These are phyloP conservation scores for Monilinia aucupariae DNA, from an alignment of 2,329 filamentous ascomycete species.

Conservation along the genomic window DNA sequence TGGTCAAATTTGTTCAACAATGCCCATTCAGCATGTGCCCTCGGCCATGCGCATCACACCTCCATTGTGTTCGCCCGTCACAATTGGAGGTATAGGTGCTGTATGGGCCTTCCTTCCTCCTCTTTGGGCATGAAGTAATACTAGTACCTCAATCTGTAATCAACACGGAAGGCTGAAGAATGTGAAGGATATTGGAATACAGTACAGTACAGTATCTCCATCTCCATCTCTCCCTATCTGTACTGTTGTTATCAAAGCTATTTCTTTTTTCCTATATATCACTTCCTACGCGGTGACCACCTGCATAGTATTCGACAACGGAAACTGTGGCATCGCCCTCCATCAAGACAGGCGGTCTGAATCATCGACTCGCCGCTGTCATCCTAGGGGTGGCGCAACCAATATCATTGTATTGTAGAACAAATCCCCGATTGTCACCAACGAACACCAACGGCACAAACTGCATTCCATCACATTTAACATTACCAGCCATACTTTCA, in stretches of 20 bases:
- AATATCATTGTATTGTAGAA: slow-evolving; percentile 1
- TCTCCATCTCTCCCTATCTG: neutral
- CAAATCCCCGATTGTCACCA: neutral
- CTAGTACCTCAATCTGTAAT: neutral
- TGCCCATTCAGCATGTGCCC: neutral
- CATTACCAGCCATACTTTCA: slow-evolving; percentile 4
- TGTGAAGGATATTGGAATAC: neutral
- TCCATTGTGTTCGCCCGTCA: neutral
- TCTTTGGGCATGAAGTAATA: neutral
- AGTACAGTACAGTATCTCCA: no score
- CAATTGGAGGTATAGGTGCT: neutral
- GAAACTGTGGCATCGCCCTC: slow-evolving; percentile 8
- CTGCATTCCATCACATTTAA: neutral
- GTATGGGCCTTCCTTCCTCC: neutral
- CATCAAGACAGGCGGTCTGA: neutral
- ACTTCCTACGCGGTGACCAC: slow-evolving; percentile 5
- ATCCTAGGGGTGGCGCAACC: slow-evolving; percentile 9
- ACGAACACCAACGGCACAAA: neutral
- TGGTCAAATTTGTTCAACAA: slow-evolving; percentile 6
- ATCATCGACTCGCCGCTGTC: neutral
- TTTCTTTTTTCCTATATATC: slow-evolving; percentile 7
- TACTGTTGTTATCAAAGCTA: neutral
- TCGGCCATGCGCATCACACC: slow-evolving; percentile 13
- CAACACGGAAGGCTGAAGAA: neutral
- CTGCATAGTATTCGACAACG: slow-evolving; percentile 16